These are phyloP conservation scores for Cenchrus fungigraminus DNA, from an alignment of 176 grass and related monocot genomes.

Conservation along the genomic window DNA sequence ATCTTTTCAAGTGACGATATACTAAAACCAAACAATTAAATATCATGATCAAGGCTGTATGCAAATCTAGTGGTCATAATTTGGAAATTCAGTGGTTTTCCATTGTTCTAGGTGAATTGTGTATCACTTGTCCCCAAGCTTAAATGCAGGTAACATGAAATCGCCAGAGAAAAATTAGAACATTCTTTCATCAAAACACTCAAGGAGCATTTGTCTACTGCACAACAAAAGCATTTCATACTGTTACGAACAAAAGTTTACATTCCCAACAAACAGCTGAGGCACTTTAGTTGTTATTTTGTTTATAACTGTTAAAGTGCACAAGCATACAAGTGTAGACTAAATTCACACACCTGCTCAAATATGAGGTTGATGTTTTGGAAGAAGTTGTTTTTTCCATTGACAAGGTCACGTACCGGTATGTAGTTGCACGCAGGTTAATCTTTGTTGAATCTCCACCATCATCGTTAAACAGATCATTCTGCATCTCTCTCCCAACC, in stretches of 20 bases:
- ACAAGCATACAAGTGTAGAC: constrained; percentile 25
- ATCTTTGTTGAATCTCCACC: constrained; percentile 75
- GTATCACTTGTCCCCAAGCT: neutral
- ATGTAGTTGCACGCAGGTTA: constrained; percentile 78
- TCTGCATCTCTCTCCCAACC: constrained; percentile 47
- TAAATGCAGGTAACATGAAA: neutral
- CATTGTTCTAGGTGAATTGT: neutral
- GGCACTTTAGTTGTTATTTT: neutral
- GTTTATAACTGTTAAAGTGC: neutral
- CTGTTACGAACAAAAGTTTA: neutral
- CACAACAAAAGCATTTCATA: neutral
- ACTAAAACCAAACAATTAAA: neutral
- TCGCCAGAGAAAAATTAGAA: neutral
- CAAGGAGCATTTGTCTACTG: neutral
- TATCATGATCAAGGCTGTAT: neutral
- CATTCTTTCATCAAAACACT: neutral
- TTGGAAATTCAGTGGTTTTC: neutral
- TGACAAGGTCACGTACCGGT: constrained; percentile 47
- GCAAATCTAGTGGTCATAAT: neutral
- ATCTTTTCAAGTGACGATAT: neutral
- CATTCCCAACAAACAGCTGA: neutral
- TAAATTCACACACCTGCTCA: neutral
- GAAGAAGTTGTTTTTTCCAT: neutral
- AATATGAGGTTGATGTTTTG: neutral
- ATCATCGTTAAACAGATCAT: constrained; percentile 38